Conservation (phyloP, 2,329 filamentous ascomycete genomes). For the Chaetomium sp. region DNA sequence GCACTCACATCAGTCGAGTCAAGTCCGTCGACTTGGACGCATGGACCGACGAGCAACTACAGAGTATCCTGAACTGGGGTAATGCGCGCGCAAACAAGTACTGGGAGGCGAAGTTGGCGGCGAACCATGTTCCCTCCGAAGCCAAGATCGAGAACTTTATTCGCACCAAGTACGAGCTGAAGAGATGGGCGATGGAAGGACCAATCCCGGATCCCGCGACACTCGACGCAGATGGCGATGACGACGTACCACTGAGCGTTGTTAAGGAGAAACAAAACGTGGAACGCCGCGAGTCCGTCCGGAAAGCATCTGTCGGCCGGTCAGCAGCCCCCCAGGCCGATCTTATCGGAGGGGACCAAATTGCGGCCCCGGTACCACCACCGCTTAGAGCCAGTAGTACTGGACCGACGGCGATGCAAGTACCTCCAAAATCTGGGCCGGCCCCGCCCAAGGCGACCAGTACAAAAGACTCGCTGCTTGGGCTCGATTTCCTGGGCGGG, state of each 20-base stretch:
- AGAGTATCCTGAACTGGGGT: constrained; percentile 93
- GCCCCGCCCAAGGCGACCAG: constrained; percentile 69
- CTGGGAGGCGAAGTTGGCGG: constrained; percentile 92
- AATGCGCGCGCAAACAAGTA: constrained; percentile 97
- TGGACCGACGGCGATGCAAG: constrained; percentile 62
- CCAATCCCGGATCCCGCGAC: constrained; percentile 90
- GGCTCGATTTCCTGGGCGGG: constrained; percentile 87
- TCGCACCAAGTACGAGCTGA: constrained; percentile 97
- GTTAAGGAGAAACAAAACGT: constrained; percentile 68
- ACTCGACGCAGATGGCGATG: constrained; percentile 80
- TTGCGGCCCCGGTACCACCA: constrained; percentile 38
- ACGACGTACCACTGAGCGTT: constrained; percentile 69
- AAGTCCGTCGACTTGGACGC: constrained; percentile 98
- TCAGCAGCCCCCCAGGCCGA: constrained; percentile 61
- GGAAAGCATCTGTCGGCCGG: constrained; percentile 61
- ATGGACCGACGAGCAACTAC: constrained; percentile 97
- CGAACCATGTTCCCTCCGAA: constrained; percentile 91
- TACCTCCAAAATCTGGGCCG: constrained; percentile 63
- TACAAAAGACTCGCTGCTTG: constrained; percentile 86
- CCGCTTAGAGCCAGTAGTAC: constrained; percentile 74
- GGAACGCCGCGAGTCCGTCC: constrained; percentile 59
- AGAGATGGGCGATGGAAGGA: constrained; percentile 99
- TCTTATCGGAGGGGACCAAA: constrained; percentile 76
- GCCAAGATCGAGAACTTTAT: constrained; percentile 99
- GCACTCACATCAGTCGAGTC: constrained; percentile 95